phyloP scores from a whole-genome alignment of 2,329 filamentous ascomycete species.

The Aspergillus sp. region DNA sequence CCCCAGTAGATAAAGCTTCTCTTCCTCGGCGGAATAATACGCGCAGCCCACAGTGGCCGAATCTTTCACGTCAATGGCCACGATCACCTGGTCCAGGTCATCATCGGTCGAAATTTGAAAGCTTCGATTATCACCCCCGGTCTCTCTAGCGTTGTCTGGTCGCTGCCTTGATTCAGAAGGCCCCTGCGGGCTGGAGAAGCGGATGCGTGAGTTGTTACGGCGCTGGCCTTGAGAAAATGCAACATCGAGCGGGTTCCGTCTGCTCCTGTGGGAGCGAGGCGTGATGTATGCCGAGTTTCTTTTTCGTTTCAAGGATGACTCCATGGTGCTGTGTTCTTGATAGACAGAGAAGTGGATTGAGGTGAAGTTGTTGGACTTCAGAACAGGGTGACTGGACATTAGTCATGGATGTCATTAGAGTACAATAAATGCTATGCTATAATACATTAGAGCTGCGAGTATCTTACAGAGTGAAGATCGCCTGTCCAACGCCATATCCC shows the following conservation, averaged over 20 bases:
- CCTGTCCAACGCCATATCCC: not conserved
- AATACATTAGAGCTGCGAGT: slow-evolving; percentile 5
- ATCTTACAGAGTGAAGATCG: not conserved
- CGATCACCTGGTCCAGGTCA: slow-evolving; percentile 60
- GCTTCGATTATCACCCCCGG: slow-evolving; percentile 16
- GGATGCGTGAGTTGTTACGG: not conserved
- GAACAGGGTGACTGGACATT: too few species aligned
- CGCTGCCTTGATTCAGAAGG: slow-evolving; percentile 5
- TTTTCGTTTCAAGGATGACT: slow-evolving; percentile 3
- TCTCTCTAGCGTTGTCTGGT: slow-evolving; percentile 5
- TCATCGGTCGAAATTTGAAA: slow-evolving; percentile 30
- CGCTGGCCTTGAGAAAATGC: not conserved
- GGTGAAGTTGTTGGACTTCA: too few species aligned
- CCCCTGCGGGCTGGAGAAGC: slow-evolving; percentile 3
- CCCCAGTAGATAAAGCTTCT: slow-evolving; percentile 65
- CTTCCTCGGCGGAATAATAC: slow-evolving; percentile 65
- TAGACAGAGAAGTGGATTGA: too few species aligned
- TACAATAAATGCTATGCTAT: too few species aligned
- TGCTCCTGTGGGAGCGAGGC: slow-evolving; percentile 1
- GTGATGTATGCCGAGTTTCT: slow-evolving; percentile 1
- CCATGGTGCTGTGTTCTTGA: slow-evolving; percentile 5
- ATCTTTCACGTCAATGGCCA: slow-evolving; percentile 69
- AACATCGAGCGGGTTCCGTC: not conserved
- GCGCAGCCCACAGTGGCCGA: slow-evolving; percentile 68
- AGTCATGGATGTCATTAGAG: too few species aligned